A percentile compares a stretch with the other conserved stretches of the same genome.
Conservation (phyloP, 441 rosid species). For the Gossypium davidsonii region DNA sequence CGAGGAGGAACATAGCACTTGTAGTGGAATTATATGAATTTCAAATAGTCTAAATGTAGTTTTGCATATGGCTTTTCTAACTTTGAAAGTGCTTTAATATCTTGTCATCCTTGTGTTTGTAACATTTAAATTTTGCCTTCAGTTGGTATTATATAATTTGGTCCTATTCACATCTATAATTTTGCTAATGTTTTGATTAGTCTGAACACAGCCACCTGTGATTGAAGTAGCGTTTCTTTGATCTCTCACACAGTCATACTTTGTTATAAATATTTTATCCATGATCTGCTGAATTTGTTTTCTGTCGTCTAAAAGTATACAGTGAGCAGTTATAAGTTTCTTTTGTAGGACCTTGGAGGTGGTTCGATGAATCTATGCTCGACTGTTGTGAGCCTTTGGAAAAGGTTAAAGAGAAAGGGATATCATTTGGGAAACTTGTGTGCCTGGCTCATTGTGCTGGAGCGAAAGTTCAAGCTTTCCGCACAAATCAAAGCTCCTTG, state of each 20-base stretch:
- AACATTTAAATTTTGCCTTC: neutral
- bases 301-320: neutral
- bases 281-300: neutral
- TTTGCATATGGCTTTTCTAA: neutral
- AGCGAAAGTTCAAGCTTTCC: slow-evolving; percentile 79
- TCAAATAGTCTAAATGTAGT: neutral
- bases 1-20: neutral
- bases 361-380: slow-evolving; percentile 95
- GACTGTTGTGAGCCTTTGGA: slow-evolving; percentile 90
- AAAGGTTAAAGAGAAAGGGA: slow-evolving; percentile 68
- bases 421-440: slow-evolving; percentile 79
- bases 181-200: neutral
- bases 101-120: neutral
- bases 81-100: neutral
- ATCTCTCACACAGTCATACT: neutral
- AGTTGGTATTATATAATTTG: neutral
- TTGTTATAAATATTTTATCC: neutral
- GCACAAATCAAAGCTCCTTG: slow-evolving; percentile 60
- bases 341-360: slow-evolving; percentile 90
- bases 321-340: slow-evolving; percentile 7
- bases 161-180: neutral
- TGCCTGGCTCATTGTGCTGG: slow-evolving; percentile 87
- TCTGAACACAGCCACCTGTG: neutral
- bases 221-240: neutral
- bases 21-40: neutral